phyloP scores from a whole-genome alignment of 345 rosid genomes.

The Adansonia digitata region DNA sequence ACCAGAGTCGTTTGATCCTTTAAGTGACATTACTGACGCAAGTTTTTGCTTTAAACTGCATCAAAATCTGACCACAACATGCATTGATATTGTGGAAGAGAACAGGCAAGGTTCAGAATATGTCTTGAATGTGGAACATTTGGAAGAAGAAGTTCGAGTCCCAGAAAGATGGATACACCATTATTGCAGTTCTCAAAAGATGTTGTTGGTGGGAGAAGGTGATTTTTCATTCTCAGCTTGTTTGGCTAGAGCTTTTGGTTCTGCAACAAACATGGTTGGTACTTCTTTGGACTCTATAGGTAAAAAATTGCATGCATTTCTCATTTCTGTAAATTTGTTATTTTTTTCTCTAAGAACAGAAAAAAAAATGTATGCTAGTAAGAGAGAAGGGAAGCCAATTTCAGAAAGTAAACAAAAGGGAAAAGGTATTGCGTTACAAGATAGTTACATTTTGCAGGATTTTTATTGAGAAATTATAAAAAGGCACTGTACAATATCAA shows the following conservation, averaged over 20 bases:
- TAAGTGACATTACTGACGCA: background rate
- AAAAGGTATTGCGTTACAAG: background rate
- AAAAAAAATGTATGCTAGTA: no score
- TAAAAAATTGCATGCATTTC: background rate
- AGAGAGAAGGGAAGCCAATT: no score
- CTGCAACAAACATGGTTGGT: no score
- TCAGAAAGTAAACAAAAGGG: background rate
- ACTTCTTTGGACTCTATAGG: slow-evolving; percentile 43
- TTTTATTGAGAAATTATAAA: slow-evolving; percentile 32
- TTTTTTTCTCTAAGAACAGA: background rate
- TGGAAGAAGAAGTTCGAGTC: background rate
- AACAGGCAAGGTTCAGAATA: background rate
- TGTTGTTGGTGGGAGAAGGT: slow-evolving; percentile 54
- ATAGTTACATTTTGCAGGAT: slow-evolving; percentile 24
- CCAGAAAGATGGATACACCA: slow-evolving; percentile 33
- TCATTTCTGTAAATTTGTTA: background rate
- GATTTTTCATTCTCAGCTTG: slow-evolving; percentile 49
- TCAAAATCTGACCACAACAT: background rate
- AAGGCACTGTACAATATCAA: slow-evolving; percentile 38
- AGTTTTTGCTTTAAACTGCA: no score
- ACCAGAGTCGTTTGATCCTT: background rate
- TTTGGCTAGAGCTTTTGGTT: slow-evolving; percentile 48
- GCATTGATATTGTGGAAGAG: background rate
- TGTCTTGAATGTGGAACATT: background rate
- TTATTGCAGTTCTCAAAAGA: slow-evolving; percentile 40